Conservation (phyloP, 164 flowering plant species). For the Tetracentron sinense region DNA sequence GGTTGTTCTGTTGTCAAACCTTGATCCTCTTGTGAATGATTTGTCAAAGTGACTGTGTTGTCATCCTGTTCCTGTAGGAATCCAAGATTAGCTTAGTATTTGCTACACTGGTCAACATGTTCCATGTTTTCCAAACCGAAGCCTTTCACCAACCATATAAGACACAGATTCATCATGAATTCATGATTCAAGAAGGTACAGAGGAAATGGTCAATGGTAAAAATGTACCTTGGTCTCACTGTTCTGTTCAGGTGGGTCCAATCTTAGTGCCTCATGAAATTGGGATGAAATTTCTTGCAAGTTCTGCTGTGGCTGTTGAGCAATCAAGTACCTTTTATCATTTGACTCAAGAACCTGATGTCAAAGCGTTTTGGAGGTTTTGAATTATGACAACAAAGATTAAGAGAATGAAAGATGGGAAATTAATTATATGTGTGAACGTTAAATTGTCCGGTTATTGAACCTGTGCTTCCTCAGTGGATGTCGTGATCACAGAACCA, state of each 20-base stretch:
- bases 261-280: constrained; percentile 47
- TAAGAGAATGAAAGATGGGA: neutral
- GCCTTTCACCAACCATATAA: no score
- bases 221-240: constrained; percentile 57
- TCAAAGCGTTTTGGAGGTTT: neutral
- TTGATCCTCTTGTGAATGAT: constrained; percentile 29
- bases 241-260: constrained; percentile 35
- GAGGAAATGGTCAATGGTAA: neutral
- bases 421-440: no score
- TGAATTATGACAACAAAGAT: neutral
- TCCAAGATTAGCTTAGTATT: constrained; percentile 5
- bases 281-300: constrained; percentile 56
- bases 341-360: constrained; percentile 42
- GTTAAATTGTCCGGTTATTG: no score
- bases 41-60: constrained; percentile 12
- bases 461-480: constrained; percentile 58
- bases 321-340: constrained; percentile 30
- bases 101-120: neutral
- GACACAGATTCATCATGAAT: neutral
- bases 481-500: constrained; percentile 31
- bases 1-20: constrained; percentile 28
- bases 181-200: neutral
- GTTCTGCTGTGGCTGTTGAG: constrained; percentile 41
- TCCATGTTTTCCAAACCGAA: no score
- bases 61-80: constrained; percentile 37